These are phyloP conservation scores for Claviceps cyperi DNA, from an alignment of 2,329 filamentous ascomycete species.

Conservation along the genomic window DNA sequence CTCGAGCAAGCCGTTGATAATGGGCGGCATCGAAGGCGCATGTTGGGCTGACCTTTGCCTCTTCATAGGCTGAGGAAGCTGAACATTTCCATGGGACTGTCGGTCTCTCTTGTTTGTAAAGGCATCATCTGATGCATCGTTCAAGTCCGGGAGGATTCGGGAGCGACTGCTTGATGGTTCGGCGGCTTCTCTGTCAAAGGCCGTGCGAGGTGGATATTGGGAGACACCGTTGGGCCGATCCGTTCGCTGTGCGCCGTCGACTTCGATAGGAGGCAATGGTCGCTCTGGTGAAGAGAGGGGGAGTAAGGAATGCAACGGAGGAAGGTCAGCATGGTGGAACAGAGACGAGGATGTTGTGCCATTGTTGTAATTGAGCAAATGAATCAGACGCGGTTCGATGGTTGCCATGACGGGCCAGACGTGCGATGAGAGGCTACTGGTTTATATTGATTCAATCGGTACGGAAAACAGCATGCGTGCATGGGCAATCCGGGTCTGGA, in stretches of 20 bases:
- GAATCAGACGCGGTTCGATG: conserved; percentile 53
- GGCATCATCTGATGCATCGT: conserved; percentile 28
- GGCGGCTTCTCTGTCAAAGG: conserved; percentile 23
- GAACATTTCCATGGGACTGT: conserved; percentile 35
- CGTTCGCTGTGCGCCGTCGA: conserved; percentile 28
- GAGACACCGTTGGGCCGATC: conserved; percentile 19
- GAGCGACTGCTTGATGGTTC: conserved; percentile 23
- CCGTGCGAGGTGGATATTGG: conserved; percentile 24
- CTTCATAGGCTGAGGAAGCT: conserved; percentile 49
- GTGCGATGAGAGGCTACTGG: neutral
- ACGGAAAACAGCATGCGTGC: neutral
- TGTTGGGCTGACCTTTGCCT: conserved; percentile 47
- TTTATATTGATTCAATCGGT: conserved; percentile 4
- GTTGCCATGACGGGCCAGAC: conserved; percentile 40
- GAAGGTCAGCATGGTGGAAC: conserved; percentile 36
- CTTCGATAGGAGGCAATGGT: conserved; percentile 38
- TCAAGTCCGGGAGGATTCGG: conserved; percentile 31
- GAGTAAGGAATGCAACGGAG: conserved; percentile 35
- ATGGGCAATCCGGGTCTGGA: neutral
- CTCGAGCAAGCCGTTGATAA: conserved; percentile 49
- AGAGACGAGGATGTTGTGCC: conserved; percentile 33
- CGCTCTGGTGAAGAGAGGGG: conserved; percentile 29
- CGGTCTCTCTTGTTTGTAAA: conserved; percentile 41
- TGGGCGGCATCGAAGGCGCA: conserved; percentile 42
- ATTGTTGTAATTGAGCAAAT: conserved; percentile 50